phyloP scores from a whole-genome alignment of 352 stramenopile genomes.

The Bremia lactucae region DNA sequence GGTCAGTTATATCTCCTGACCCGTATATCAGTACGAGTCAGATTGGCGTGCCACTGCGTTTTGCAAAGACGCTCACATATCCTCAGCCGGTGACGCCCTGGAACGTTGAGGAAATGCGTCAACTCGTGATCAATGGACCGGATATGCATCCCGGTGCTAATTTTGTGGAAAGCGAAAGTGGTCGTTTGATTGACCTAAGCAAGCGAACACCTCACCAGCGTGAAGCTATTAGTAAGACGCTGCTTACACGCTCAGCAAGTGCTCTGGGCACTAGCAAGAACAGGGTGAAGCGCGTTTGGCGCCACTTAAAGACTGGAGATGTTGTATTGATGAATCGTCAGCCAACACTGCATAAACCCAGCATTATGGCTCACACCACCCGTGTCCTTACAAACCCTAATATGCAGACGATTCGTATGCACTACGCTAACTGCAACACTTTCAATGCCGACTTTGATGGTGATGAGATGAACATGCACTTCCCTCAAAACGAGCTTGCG shows the following conservation, averaged over 20 bases:
- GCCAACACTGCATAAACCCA: conserved; percentile 99
- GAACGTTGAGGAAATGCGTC: conserved; percentile 96
- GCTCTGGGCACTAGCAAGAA: conserved; percentile 74
- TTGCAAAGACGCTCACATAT: conserved; percentile 97
- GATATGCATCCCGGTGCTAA: conserved; percentile 95
- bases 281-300: conserved; percentile 92
- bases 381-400: conserved; percentile 93
- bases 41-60: conserved; percentile 96
- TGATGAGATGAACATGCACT: conserved; percentile 99
- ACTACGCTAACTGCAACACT: conserved; percentile 99
- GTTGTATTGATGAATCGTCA: conserved; percentile 99
- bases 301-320: conserved; percentile 96
- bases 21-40: conserved; percentile 99
- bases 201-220: conserved; percentile 90
- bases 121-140: conserved; percentile 93
- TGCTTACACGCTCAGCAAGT: conserved; percentile 86
- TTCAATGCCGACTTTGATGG: conserved; percentile 99
- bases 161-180: conserved; percentile 94
- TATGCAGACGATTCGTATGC: conserved; percentile 99
- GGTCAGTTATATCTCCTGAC: conserved; percentile 98
- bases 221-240: conserved; percentile 91
- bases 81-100: conserved; percentile 95
- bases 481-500: conserved; percentile 98
- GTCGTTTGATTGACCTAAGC: conserved; percentile 89
- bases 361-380: conserved; percentile 99